Evolutionary conservation across 371 early-diverging fungal genomes (phyloP).

Genomic region (Batkoa obscura): DNA sequence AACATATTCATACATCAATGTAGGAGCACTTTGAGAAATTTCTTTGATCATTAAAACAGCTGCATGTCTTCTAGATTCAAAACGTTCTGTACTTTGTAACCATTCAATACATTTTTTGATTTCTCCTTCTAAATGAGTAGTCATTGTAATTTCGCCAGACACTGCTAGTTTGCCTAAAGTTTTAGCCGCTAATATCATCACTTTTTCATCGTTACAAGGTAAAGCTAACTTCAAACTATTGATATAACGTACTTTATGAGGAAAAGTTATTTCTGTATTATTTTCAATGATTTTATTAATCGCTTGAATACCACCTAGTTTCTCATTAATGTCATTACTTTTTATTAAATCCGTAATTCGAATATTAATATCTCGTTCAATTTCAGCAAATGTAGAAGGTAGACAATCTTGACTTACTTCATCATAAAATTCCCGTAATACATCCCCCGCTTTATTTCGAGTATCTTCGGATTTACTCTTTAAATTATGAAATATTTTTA

Average conservation of each 20-base stretch:
- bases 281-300: conserved; percentile 70
- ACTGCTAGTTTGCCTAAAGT: conserved; percentile 57
- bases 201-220: conserved; percentile 61
- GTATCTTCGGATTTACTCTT: conserved; percentile 5
- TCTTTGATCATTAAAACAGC: conserved; percentile 75
- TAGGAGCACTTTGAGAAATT: conserved; percentile 64
- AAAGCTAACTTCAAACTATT: conserved; percentile 70
- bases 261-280: conserved; percentile 71
- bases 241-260: conserved; percentile 55
- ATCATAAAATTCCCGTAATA: not conserved
- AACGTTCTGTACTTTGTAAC: conserved; percentile 60
- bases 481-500: not conserved
- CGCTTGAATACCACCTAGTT: conserved; percentile 11
- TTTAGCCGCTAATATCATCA: conserved; percentile 65
- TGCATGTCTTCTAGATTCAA: conserved; percentile 62
- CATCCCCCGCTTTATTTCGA: conserved; percentile 4
- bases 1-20: conserved; percentile 66
- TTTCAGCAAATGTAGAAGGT: not conserved
- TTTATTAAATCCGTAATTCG: conserved; percentile 11
- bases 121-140: conserved; percentile 73
- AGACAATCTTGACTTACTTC: not conserved
- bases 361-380: conserved; percentile 6
- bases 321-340: conserved; percentile 9
- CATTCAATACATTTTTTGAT: conserved; percentile 77
- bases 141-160: conserved; percentile 55